These are phyloP conservation scores for Lactarius sp. DNA, from an alignment of 768 basidiomycete genomes.

Conservation along the genomic window DNA sequence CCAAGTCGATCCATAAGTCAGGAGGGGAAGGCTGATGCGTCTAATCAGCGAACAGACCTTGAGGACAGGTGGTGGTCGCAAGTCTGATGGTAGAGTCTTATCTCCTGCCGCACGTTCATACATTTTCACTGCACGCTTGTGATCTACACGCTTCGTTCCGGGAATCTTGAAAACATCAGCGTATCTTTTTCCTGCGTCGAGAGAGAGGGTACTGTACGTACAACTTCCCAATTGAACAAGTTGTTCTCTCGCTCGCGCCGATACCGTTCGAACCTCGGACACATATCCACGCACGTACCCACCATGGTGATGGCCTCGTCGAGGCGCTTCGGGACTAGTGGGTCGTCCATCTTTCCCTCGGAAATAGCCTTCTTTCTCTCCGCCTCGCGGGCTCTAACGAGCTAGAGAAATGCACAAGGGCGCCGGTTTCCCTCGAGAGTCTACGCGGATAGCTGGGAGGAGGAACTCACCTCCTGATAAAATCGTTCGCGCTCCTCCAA, in stretches of 20 bases:
- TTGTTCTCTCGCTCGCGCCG: conserved; percentile 86
- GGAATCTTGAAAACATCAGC: conserved; percentile 56
- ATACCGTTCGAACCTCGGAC: conserved; percentile 89
- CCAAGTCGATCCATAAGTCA: not conserved
- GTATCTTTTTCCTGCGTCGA: conserved; percentile 11
- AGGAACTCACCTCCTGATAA: conserved; percentile 58
- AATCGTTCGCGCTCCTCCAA: conserved; percentile 62
- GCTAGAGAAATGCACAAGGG: conserved; percentile 30
- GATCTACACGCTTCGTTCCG: conserved; percentile 82
- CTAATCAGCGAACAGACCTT: conserved; percentile 42
- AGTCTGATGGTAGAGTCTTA: conserved; percentile 85
- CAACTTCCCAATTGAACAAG: conserved; percentile 80
- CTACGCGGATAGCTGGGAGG: not conserved
- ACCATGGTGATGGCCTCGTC: conserved; percentile 91
- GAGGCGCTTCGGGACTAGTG: conserved; percentile 67
- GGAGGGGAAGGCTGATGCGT: conserved; percentile 1
- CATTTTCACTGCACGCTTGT: conserved; percentile 84
- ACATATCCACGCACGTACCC: conserved; percentile 92
- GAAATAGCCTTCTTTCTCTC: conserved; percentile 73
- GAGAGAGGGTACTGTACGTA: conserved; percentile 38
- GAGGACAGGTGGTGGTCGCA: conserved; percentile 81
- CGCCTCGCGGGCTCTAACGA: conserved; percentile 66
- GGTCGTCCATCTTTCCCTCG: conserved; percentile 86
- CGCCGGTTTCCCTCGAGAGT: conserved; percentile 6
- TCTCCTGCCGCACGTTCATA: conserved; percentile 95